A percentile compares a stretch with the other conserved stretches of the same genome.
Conservation (phyloP, 1,284 basidiomycete species). For the Ganoderma resinaceum region DNA sequence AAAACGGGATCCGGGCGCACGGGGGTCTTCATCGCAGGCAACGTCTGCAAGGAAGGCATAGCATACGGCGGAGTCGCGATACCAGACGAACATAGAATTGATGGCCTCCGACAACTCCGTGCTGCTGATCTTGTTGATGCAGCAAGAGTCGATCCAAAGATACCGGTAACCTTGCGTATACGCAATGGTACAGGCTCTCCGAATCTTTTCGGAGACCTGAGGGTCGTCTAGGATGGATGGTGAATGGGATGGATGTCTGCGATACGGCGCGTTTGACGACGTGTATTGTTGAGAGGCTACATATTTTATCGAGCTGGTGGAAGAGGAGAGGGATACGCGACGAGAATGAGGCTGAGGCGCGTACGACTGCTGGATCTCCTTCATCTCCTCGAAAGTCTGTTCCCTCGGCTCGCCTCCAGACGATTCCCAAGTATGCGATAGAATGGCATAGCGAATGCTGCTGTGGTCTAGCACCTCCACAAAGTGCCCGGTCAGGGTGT, state of each 20-base stretch:
- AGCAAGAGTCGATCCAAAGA: slow-evolving; percentile 8
- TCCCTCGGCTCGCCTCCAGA: background rate
- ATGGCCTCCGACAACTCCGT: slow-evolving; percentile 7
- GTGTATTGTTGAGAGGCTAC: background rate
- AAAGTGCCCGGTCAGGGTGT: background rate
- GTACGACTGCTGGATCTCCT: background rate
- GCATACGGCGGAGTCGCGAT: slow-evolving; percentile 3
- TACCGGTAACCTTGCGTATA: background rate
- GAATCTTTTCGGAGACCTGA: background rate
- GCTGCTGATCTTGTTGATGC: slow-evolving; percentile 11
- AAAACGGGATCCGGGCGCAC: background rate
- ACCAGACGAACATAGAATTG: slow-evolving; percentile 13
- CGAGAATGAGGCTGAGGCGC: background rate
- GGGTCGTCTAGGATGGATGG: background rate
- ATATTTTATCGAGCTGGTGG: background rate
- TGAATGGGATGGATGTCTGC: background rate
- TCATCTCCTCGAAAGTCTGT: slow-evolving; percentile 1
- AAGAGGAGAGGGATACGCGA: background rate
- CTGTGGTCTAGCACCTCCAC: background rate
- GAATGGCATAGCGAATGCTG: background rate
- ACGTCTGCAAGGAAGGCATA: slow-evolving; percentile 9
- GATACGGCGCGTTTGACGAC: background rate
- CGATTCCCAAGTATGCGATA: background rate
- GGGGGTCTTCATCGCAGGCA: background rate
- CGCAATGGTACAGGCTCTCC: background rate